Evolutionary conservation across 2,329 filamentous ascomycete genomes (phyloP), one percentile per base, ranked within the genome.

Genomic region (Pyrenophora tritici-repentis): DNA sequence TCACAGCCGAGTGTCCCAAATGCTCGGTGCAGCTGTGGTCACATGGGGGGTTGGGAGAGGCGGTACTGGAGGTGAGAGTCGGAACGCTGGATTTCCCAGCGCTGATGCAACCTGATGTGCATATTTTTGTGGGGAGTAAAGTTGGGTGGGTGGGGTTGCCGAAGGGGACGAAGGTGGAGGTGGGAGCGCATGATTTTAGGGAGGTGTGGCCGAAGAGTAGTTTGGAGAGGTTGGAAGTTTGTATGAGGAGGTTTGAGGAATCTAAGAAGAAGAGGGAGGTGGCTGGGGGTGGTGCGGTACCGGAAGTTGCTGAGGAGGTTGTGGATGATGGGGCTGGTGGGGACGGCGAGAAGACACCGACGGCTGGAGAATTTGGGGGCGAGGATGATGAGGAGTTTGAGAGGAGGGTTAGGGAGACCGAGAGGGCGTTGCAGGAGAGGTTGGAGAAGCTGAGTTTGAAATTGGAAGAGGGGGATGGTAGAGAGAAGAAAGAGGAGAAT

Each of bases 371-470:
- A 12, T 45, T 52, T 17, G 50, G 34, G 2, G 51, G 47, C 0
- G 64, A 66, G n/a, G 60, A 66, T 17, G 67, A 68, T 13, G 66
- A 70, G 29, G 67, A 63, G 10, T 70, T 69, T 38, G 69, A 70
- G 37, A 61, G 47, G 51, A 58, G 58, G 12, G 65, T 58, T 40
- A 46, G 44, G 3, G 67, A 68, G 47, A 63, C 60, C 10, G 67
- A 72, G 49, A 65, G 46, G 39, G 58, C 54, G 9, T 44, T 72
- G 33, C 61, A 62, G 24, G 63, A 70, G 39, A 51, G 69, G 18
- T 35, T 72, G 36, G 69, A 68, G 35, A 63, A 61, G 38, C 48
- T 72, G 34, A 69, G 52, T 8, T 13, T 67, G 18, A 72, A 68
- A 35, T 39, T 68, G 12, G 53, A 47, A 8, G 55, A 64, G 33